Base-by-base conservation (phyloP, 176 grass and related monocot species). In the Triticum aestivum region DNA sequence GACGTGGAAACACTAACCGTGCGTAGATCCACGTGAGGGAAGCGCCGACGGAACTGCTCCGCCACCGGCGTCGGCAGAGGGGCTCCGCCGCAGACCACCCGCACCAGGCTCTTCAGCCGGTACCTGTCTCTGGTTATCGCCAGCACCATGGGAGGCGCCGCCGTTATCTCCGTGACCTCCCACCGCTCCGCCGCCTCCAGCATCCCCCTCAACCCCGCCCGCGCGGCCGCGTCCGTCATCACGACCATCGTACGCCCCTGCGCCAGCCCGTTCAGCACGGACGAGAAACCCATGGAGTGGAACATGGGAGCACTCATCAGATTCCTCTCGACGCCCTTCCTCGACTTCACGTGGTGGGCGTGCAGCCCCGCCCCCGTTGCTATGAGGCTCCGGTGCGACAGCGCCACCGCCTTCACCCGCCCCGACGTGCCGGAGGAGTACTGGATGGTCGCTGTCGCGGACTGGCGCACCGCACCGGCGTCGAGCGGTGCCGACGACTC, bases 401-500 rank as follows among this genome's bases (percentile, higher is more conserved):
- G 80, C 37, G 84, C 94, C 26, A 47, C 91, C 0, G 89, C 94
- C 87, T 96, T 96, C 68, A 93, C 82, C 41, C 61, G 72, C 32
- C 91, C 94, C 2, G 94, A 93, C 20, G 89, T 93, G 5, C 94
- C 94, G 4, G 94, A 96, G 9, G 91, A 93, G 86, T 38, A 96
- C 86, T 93, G 94, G 69, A 96, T 93, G 9, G 65, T 79, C 17
- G 94, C 94, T 8, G 83, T 77, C 4, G 91, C 91, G 7, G 94
- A 93, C 70, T 93, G 94, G 5, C 2, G n/a, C 38, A 93, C 75
- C 20, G 66, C 66, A 0, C 70, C 70, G 10, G 41, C 4, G 11
- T 39, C 39, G 2, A 73, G 15, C n/a, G 9, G 64, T 5, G 20
- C 8, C 26, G 15, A 9, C 41, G 41, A 12, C 0, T 2, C 45